A percentile compares a stretch with the other conserved stretches of the same genome.
phyloP scores from a whole-genome alignment of 2,329 filamentous ascomycete genomes.

The Clarireedia homoeocarpa region DNA sequence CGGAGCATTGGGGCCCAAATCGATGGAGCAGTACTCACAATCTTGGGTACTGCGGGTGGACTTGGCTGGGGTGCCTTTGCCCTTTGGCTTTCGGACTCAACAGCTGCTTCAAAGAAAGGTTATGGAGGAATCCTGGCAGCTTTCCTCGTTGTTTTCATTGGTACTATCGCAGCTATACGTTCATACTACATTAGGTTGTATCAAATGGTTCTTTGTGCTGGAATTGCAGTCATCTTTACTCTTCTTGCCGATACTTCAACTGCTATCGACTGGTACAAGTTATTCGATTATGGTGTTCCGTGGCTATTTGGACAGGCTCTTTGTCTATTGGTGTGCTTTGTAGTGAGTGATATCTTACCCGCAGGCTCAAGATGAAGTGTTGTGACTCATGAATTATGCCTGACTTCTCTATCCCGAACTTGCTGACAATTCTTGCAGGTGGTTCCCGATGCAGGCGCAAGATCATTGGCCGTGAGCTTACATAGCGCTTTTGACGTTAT shows the following conservation, averaged over 20 bases:
- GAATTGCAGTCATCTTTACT: slow-evolving; percentile 47
- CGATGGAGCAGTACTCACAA: slow-evolving; percentile 46
- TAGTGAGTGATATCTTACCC: slow-evolving; percentile 10
- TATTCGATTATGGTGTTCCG: slow-evolving; percentile 45
- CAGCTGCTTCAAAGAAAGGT: slow-evolving; percentile 36
- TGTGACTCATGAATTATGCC: background rate
- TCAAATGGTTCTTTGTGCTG: slow-evolving; percentile 46
- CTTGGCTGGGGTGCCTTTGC: slow-evolving; percentile 48
- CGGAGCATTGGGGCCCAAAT: slow-evolving; percentile 49
- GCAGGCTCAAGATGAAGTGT: no score
- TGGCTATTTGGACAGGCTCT: slow-evolving; percentile 49
- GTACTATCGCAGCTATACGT: slow-evolving; percentile 42
- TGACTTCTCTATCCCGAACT: background rate
- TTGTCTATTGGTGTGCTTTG: slow-evolving; percentile 39
- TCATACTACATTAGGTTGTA: slow-evolving; percentile 49
- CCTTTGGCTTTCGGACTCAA: slow-evolving; percentile 45
- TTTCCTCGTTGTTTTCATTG: slow-evolving; percentile 48
- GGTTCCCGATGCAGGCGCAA: slow-evolving; percentile 48
- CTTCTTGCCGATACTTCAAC: slow-evolving; percentile 42
- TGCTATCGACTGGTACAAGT: slow-evolving; percentile 40
- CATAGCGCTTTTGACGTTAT: slow-evolving; percentile 41
- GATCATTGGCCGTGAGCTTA: slow-evolving; percentile 40
- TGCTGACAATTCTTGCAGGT: slow-evolving; percentile 23
- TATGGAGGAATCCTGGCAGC: slow-evolving; percentile 48
- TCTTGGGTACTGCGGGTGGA: slow-evolving; percentile 44